These are phyloP conservation scores for Ophiosphaerella narmari DNA, from an alignment of 2,329 filamentous ascomycete species.

Conservation along the genomic window DNA sequence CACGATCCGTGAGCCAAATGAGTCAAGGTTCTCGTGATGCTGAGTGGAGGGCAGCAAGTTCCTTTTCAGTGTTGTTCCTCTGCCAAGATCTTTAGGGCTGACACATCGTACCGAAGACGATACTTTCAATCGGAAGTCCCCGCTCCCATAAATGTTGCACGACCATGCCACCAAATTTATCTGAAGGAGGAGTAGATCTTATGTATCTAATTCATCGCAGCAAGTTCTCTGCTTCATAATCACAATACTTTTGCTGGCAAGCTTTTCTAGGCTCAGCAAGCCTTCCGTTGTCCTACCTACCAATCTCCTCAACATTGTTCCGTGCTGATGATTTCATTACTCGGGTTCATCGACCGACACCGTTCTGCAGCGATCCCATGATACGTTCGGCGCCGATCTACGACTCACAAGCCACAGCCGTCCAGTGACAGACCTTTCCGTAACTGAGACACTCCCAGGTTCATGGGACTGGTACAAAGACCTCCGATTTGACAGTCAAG, in stretches of 20 bases:
- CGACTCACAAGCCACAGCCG: constrained; percentile 16
- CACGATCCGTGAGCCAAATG: too few relatives aligned
- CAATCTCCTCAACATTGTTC: not conserved
- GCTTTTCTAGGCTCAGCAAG: not conserved
- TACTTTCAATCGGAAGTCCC: not conserved
- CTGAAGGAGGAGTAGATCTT: not conserved
- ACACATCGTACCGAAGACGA: not conserved
- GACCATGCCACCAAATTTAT: too few relatives aligned
- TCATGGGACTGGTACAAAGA: not conserved
- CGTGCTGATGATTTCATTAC: constrained; percentile 2
- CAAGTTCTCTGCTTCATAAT: too few relatives aligned
- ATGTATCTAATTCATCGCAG: too few relatives aligned
- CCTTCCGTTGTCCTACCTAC: not conserved
- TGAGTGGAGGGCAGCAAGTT: not conserved
- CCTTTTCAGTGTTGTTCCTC: not conserved
- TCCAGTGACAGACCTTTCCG: constrained; percentile 2
- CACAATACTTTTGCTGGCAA: too few relatives aligned
- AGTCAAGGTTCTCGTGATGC: not conserved
- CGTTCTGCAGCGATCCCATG: constrained; percentile 4
- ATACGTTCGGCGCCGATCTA: not conserved
- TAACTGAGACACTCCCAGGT: constrained; percentile 15
- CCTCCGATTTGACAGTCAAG: constrained; percentile 11
- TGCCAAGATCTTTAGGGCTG: constrained; percentile 11
- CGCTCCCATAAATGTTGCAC: too few relatives aligned
- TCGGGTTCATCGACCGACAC: not conserved